phyloP scores from a whole-genome alignment of 202 grass and related monocot genomes.

The Zizania palustris region DNA sequence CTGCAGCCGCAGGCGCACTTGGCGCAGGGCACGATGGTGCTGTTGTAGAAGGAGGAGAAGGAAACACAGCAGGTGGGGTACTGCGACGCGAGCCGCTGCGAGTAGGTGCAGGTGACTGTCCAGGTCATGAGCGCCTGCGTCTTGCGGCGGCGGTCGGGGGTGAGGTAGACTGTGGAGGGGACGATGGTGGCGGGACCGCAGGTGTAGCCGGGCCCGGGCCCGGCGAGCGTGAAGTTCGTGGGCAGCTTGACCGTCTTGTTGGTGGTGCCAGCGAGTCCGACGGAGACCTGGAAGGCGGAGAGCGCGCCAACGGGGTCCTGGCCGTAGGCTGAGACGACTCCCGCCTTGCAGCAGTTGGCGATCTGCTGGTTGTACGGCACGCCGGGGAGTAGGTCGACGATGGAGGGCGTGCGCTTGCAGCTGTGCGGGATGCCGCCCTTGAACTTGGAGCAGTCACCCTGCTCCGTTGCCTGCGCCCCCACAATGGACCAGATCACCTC shows the following conservation, averaged over 20 bases:
- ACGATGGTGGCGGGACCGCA: conserved; percentile 76
- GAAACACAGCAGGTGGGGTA: conserved; percentile 88
- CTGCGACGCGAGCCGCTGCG: conserved; percentile 69
- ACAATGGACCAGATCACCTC: conserved; percentile 99
- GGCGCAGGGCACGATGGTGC: conserved; percentile 81
- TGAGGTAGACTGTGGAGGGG: conserved; percentile 70
- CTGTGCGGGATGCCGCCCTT: conserved; percentile 81
- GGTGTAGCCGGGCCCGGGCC: conserved; percentile 74
- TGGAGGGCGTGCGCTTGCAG: conserved; percentile 72
- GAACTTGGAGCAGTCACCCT: conserved; percentile 98
- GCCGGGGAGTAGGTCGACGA: conserved; percentile 79
- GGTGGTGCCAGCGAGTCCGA: conserved; percentile 77
- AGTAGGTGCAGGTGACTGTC: conserved; percentile 87
- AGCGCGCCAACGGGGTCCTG: conserved; percentile 66
- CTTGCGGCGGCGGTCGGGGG: conserved; percentile 64
- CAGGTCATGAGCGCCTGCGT: conserved; percentile 97
- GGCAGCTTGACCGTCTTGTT: conserved; percentile 94
- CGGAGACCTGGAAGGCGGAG: conserved; percentile 85
- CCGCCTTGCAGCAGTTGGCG: conserved; percentile 92
- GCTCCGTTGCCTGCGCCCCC: conserved; percentile 80
- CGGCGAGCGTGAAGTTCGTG: conserved; percentile 79
- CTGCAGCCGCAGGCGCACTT: conserved; percentile 78
- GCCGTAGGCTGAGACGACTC: conserved; percentile 72
- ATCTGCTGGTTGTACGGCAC: conserved; percentile 98
- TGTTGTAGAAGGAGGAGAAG: conserved; percentile 95